phyloP scores from a whole-genome alignment of 257 asterid genomes.

The Solanum sejunctum region DNA sequence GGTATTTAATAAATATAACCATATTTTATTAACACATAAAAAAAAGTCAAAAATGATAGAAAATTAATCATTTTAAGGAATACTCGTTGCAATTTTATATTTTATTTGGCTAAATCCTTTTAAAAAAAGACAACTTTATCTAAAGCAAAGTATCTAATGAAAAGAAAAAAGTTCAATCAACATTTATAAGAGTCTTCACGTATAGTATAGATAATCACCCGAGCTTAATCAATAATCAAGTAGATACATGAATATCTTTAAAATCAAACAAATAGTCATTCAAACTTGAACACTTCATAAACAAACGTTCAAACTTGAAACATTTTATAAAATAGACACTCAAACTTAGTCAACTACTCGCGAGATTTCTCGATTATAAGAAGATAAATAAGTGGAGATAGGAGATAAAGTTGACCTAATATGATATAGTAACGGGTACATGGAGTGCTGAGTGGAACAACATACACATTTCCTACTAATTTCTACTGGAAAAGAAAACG shows the following conservation, averaged over 20 bases:
- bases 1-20: too few relatives aligned
- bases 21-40: too few relatives aligned
- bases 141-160: too few relatives aligned
- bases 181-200: too few relatives aligned
- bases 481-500: neutral
- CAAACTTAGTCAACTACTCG: neutral
- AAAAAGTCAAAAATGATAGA: too few relatives aligned
- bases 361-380: neutral
- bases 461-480: neutral
- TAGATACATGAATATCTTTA: neutral
- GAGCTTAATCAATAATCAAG: neutral
- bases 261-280: neutral
- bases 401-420: neutral
- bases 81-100: neutral
- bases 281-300: neutral
- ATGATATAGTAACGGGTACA: neutral
- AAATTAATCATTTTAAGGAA: neutral
- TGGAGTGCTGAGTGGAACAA: neutral
- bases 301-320: neutral
- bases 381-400: neutral
- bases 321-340: neutral
- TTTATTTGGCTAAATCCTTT: neutral
- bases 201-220: neutral
- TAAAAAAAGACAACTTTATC: too few relatives aligned
- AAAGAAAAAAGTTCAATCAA: too few relatives aligned